A percentile compares a stretch with the other conserved stretches of the same genome.
phyloP scores from a whole-genome alignment of 805 yeast genomes.

The Citeromyces matritensis region DNA sequence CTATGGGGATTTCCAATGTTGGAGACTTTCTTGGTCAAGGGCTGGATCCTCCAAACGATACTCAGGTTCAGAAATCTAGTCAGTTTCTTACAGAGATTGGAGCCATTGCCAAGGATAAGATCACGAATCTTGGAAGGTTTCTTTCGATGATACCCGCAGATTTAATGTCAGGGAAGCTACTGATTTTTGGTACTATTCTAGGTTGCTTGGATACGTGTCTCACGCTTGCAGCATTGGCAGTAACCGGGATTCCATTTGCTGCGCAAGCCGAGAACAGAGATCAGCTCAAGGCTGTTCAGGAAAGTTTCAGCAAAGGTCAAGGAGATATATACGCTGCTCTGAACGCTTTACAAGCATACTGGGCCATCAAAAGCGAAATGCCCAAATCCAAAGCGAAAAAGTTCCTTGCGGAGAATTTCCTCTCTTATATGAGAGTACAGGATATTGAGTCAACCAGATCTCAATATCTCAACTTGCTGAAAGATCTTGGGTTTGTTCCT shows the following conservation, averaged over 20 bases:
- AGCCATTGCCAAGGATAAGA: conserved; percentile 32
- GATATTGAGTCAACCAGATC: conserved; percentile 59
- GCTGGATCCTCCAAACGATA: conserved; percentile 61
- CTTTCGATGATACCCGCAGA: conserved; percentile 79
- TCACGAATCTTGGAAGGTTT: conserved; percentile 71
- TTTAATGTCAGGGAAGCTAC: conserved; percentile 68
- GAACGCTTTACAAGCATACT: conserved; percentile 43
- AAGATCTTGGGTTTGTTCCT: conserved; percentile 69
- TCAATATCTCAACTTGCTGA: conserved; percentile 57
- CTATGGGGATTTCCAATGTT: conserved; percentile 76
- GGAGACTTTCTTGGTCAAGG: conserved; percentile 56
- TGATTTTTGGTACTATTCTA: conserved; percentile 69
- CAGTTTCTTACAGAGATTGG: conserved; percentile 53
- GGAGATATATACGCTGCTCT: conserved; percentile 71
- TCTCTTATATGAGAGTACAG: conserved; percentile 49
- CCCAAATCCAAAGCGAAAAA: conserved; percentile 11
- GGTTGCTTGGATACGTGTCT: conserved; percentile 68
- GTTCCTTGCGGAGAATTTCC: conserved; percentile 36
- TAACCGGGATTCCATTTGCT: conserved; percentile 63
- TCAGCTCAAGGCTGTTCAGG: conserved; percentile 31
- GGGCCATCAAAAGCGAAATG: conserved; percentile 6
- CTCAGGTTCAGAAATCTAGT: conserved; percentile 34
- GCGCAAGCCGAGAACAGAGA: conserved; percentile 51
- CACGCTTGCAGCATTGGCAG: conserved; percentile 66
- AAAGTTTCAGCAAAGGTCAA: conserved; percentile 25